These are phyloP conservation scores for Alternaria gansuensis DNA, from an alignment of 2,329 filamentous ascomycete species.

Conservation along the genomic window DNA sequence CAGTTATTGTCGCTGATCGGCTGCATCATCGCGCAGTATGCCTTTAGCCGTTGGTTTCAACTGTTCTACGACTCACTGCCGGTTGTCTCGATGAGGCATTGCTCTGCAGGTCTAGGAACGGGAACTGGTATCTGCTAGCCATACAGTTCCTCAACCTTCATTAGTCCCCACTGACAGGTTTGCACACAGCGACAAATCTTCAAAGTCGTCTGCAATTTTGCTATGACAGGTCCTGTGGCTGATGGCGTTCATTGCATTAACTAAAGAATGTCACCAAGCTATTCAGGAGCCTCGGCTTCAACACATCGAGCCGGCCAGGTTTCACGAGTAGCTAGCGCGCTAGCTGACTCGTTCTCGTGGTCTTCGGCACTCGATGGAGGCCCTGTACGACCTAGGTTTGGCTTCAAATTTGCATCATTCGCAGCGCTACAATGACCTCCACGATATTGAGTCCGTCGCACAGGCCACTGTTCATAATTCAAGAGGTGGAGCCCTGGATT, in stretches of 20 bases:
- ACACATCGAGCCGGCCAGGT: not conserved
- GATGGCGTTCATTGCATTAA: not conserved
- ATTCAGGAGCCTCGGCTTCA: not conserved
- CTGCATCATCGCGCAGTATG: conserved; percentile 6
- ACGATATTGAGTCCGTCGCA: conserved; percentile 10
- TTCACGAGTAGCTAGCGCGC: conserved; percentile 10
- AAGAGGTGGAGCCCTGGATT: not conserved
- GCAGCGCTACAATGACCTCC: conserved; percentile 3
- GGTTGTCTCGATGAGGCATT: conserved; percentile 4
- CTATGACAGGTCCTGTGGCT: conserved; percentile 5
- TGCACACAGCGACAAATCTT: not conserved
- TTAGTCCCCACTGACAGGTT: not conserved
- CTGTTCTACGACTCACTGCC: conserved; percentile 7
- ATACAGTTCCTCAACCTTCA: conserved; percentile 7
- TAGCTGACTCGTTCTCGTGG: conserved; percentile 11
- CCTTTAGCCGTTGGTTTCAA: conserved; percentile 11
- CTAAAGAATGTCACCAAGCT: not conserved
- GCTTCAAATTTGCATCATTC: not conserved
- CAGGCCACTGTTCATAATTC: not conserved
- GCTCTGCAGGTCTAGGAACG: conserved; percentile 6
- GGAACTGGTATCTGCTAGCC: conserved; percentile 10
- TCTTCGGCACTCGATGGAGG: conserved; percentile 13
- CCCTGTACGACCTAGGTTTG: not conserved
- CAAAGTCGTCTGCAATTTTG: not conserved
- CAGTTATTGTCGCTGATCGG: not conserved